Evolutionary conservation across 2,329 filamentous ascomycete genomes (phyloP).

Genomic region (Nigrospora oryzae): DNA sequence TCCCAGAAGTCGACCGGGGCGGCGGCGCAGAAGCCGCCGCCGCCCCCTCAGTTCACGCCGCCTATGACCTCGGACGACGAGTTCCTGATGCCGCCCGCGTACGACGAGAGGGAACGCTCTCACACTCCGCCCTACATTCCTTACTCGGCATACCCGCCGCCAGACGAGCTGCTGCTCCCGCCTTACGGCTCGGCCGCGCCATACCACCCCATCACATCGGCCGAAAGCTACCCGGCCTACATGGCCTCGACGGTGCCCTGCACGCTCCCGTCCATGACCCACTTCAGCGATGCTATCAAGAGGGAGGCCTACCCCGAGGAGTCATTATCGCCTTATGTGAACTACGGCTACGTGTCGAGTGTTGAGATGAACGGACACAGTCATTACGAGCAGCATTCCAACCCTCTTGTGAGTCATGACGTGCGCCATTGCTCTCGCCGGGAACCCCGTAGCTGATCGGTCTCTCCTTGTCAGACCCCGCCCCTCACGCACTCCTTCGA

Average conservation of each 20-base stretch:
- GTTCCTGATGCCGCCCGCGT: slow-evolving; percentile 50
- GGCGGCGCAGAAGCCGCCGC: slow-evolving; percentile 25
- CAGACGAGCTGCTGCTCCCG: slow-evolving; percentile 55
- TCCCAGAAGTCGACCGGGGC: slow-evolving; percentile 19
- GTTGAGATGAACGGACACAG: slow-evolving; percentile 54
- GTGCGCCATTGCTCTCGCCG: slow-evolving; percentile 32
- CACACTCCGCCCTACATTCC: slow-evolving; percentile 65
- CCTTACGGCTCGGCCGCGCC: slow-evolving; percentile 46
- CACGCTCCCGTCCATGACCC: slow-evolving; percentile 56
- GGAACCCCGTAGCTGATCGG: slow-evolving; percentile 40
- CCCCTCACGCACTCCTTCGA: slow-evolving; percentile 68
- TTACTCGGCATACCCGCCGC: slow-evolving; percentile 59
- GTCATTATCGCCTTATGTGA: slow-evolving; percentile 57
- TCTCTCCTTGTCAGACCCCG: slow-evolving; percentile 54
- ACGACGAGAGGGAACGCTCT: slow-evolving; percentile 61
- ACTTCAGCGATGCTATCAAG: slow-evolving; percentile 59
- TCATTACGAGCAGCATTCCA: slow-evolving; percentile 54
- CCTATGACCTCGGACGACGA: slow-evolving; percentile 56
- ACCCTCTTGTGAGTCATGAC: slow-evolving; percentile 64
- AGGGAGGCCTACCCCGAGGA: slow-evolving; percentile 52
- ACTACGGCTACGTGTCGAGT: slow-evolving; percentile 55
- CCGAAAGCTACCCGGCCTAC: slow-evolving; percentile 48
- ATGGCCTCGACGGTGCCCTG: slow-evolving; percentile 45
- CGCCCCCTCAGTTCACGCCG: slow-evolving; percentile 50
- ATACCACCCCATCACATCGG: slow-evolving; percentile 42